Base-by-base conservation (phyloP, 1,284 basidiomycete species). In the Leccinum fallax region DNA sequence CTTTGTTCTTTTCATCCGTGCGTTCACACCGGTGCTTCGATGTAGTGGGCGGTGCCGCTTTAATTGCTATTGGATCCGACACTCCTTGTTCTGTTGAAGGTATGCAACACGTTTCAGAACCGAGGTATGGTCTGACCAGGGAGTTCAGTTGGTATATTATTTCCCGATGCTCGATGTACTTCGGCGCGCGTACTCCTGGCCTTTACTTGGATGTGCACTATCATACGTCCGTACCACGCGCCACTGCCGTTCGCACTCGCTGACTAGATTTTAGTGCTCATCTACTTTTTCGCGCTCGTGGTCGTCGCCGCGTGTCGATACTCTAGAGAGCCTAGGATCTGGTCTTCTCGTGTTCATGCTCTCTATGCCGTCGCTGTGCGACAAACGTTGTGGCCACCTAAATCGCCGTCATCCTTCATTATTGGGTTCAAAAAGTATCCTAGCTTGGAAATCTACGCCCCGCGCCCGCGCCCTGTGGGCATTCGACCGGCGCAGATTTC, bases 181-280 rank as follows among this genome's bases (percentile, higher is more conserved):
- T 89, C 90, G n/a, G 78, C 80, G 21, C 78, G 73, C 58, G 78
- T 88, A 28, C 76, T 91, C 38, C 72, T 86, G 64, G 86, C 81
- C 5, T 89, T 90, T 68, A 79, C 84, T 49, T 92, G 90, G 90
- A 76, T 83, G 38, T 82, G 78, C 67, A 79, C 84, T 38, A 70
- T 80, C 40, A 77, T 80, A 51, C 71, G 89, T 92, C 66, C 69
- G 89, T 65, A 21, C 49, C 53, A 16, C 43, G 36, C 53, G 26
- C 55, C 30, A n/a, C 16, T 6, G 51, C 30, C 5, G 7, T 7
- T 58, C 38, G 58, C 38, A 19, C 26, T 53, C 7, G 57, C 59
- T 67, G 28, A 55, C 53, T 53, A 28, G 26, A 59, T 63, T 30
- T 9, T 62, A 85, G 82, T 84, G 65, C 66, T 84, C 40, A 38